A percentile compares a stretch with the other conserved stretches of the same genome.
These are phyloP conservation scores for Myriosclerotinia scirpicola DNA, from an alignment of 2,329 filamentous ascomycete genomes.

Conservation along the genomic window DNA sequence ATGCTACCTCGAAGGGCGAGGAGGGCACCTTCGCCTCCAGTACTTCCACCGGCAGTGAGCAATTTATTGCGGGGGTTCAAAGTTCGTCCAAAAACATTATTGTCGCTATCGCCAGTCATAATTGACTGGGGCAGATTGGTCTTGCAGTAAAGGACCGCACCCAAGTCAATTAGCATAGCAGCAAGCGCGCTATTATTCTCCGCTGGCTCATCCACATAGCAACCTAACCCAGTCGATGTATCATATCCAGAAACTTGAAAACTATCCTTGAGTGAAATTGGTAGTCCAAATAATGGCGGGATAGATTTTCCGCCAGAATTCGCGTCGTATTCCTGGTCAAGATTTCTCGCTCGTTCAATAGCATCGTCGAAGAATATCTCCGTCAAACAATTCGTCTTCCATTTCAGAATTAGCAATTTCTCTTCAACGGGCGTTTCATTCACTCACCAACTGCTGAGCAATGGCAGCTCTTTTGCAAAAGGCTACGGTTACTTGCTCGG, in stretches of 20 bases:
- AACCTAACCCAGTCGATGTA: slow-evolving; percentile 57
- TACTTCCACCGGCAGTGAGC: slow-evolving; percentile 36
- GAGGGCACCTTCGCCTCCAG: slow-evolving; percentile 38
- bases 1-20: slow-evolving; percentile 35
- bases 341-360: slow-evolving; percentile 40
- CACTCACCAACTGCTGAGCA: slow-evolving; percentile 39
- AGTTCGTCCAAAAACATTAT: slow-evolving; percentile 38
- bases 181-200: slow-evolving; percentile 63
- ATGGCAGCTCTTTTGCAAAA: slow-evolving; percentile 52
- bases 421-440: too few relatives aligned
- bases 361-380: slow-evolving; percentile 48
- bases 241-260: slow-evolving; percentile 66
- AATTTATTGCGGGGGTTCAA: slow-evolving; percentile 43
- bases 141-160: slow-evolving; percentile 66
- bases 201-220: slow-evolving; percentile 74
- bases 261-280: slow-evolving; percentile 53
- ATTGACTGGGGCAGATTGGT: slow-evolving; percentile 9
- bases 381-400: slow-evolving; percentile 36
- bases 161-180: slow-evolving; percentile 61
- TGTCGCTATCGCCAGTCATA: slow-evolving; percentile 38
- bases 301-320: slow-evolving; percentile 41
- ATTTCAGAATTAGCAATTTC: slow-evolving; percentile 36
- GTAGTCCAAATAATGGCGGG: slow-evolving; percentile 32
- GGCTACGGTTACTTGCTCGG: slow-evolving; percentile 44
- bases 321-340: slow-evolving; percentile 46